Evolutionary conservation across 306 rosid genomes (phyloP), one percentile per base, ranked within the genome.

Genomic region (Gastrolobium villosum): DNA sequence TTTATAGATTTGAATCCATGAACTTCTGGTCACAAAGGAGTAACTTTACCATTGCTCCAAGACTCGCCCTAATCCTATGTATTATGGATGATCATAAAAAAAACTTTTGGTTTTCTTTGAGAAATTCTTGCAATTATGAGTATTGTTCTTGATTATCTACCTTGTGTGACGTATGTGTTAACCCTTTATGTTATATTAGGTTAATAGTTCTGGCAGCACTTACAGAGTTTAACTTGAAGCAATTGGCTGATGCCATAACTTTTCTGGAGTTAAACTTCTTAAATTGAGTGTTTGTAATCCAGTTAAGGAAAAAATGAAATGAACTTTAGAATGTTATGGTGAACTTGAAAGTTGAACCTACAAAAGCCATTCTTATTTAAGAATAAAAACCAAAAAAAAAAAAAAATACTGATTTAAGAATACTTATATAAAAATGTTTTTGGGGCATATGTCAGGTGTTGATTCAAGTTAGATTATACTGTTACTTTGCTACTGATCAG

Each of bases 401-500:
- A n/a, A n/a, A n/a, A n/a, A n/a, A n/a, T n/a, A n/a, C n/a, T n/a
- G n/a, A n/a, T n/a, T n/a, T n/a, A 53, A 71, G 77, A 74, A 50
- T 53, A 34, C 67, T 60, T 56, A 20, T 31, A 8, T 36, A 36
- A 6, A 74, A 74, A 55, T 48, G 6, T 65, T 66, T 6, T 46
- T 62, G 45, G 44, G 45, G 11, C 67, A 54, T 37, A 6, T 55
- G 64, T 50, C 55, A 45, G 70, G 53, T 56, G 54, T 39, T 35
- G 31, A 2, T 78, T 67, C 35, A 69, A 43, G 65, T 61, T 44
- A 54, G 34, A 20, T 35, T 44, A 36, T 76, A 46, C 28, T 69
- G 45, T 52, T 78, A 35, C 6, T 39, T 32, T 74, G 44, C 4
- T 55, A 64, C 54, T 72, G 34, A 39, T 75, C 61, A 45, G 43